Percentiles rank a stretch among this genome's conserved stretches.
Evolutionary conservation across 192 early-diverging fungal species (phyloP).

Genomic region (Coemansia sp.): DNA sequence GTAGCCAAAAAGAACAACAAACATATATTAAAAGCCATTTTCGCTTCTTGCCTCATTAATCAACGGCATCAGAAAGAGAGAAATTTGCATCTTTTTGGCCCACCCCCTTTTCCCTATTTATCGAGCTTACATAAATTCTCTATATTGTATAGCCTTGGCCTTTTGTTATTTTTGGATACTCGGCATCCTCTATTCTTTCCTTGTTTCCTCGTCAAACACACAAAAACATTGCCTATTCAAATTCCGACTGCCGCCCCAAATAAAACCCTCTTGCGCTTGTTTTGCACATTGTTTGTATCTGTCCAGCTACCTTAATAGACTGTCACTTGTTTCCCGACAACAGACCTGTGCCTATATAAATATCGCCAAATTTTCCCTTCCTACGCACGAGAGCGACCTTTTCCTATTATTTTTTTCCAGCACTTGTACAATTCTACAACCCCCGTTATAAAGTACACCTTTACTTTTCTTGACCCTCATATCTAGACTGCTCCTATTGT

Average conservation of each 20-base stretch:
- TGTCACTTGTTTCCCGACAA: background rate
- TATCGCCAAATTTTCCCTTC: background rate
- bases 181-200: background rate
- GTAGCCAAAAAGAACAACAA: background rate
- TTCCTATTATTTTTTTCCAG: background rate
- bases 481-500: background rate
- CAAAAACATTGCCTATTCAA: background rate
- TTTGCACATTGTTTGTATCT: background rate
- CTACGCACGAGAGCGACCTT: background rate
- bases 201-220: background rate
- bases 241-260: background rate
- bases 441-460: background rate
- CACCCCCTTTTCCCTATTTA: slow-evolving; percentile 10
- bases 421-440: slow-evolving; percentile 1
- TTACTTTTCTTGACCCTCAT: background rate
- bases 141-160: slow-evolving; percentile 9
- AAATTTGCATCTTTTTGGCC: slow-evolving; percentile 1
- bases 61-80: slow-evolving; percentile 1
- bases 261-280: background rate
- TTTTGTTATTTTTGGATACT: slow-evolving; percentile 8
- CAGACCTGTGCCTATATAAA: background rate
- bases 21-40: slow-evolving; percentile 3
- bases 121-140: slow-evolving; percentile 10
- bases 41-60: slow-evolving; percentile 2
- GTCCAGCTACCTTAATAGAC: background rate